phyloP scores from a whole-genome alignment of 2,329 filamentous ascomycete genomes.

The Plenodomus tracheiphilus region DNA sequence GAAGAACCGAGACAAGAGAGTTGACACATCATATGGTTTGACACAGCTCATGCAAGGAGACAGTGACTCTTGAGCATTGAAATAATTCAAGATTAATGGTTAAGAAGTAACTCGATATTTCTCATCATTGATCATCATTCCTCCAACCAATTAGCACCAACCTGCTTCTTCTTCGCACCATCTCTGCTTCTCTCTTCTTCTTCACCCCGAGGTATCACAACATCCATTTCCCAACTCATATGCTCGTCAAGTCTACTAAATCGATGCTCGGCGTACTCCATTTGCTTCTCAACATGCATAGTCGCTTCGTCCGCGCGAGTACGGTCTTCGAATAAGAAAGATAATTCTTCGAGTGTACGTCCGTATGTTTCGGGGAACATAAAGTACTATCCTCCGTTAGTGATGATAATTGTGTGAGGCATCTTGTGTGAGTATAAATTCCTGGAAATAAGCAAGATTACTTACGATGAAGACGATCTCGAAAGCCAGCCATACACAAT shows the following conservation, averaged over 20 bases:
- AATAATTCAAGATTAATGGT: no score
- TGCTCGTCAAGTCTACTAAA: constrained; percentile 8
- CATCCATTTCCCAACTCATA: constrained; percentile 19
- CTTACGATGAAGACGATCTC: constrained; percentile 60
- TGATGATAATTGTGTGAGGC: no score
- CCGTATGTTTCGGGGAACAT: constrained; percentile 72
- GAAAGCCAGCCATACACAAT: constrained; percentile 61
- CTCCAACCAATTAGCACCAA: no score
- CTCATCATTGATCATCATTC: constrained; percentile 4
- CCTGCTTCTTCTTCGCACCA: neutral
- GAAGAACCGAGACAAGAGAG: no score
- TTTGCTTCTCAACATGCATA: constrained; percentile 34
- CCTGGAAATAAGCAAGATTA: no score
- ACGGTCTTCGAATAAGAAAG: constrained; percentile 45
- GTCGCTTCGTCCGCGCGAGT: constrained; percentile 34
- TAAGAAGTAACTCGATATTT: no score
- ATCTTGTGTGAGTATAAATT: no score
- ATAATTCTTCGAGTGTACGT: constrained; percentile 69
- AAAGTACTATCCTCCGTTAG: constrained; percentile 61
- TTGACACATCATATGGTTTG: no score
- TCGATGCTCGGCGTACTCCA: constrained; percentile 21
- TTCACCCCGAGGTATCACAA: constrained; percentile 4
- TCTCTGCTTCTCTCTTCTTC: neutral
- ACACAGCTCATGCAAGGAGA: no score
- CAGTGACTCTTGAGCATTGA: no score